Percentiles rank a stretch among this genome's conserved stretches.
Conservation (phyloP, 768 basidiomycete species). For the Russula olivacea region DNA sequence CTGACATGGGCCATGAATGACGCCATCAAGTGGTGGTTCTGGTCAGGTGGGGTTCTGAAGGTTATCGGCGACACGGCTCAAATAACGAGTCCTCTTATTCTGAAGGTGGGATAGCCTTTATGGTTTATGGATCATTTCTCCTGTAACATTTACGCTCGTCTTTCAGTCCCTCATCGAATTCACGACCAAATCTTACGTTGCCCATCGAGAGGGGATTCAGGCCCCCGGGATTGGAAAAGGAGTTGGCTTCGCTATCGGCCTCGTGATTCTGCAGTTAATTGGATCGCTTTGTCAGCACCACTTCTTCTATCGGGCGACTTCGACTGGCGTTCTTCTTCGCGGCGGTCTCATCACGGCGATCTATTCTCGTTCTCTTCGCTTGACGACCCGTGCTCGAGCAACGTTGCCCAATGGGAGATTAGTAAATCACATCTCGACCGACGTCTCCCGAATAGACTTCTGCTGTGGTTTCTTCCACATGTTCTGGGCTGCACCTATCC, state of each 20-base stretch:
- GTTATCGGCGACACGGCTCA: constrained; percentile 66
- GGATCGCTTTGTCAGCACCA: constrained; percentile 68
- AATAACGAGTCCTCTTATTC: constrained; percentile 67
- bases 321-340: constrained; percentile 73
- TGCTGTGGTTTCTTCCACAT: constrained; percentile 77
- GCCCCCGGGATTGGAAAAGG: constrained; percentile 49
- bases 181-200: constrained; percentile 51
- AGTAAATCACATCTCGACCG: constrained; percentile 90
- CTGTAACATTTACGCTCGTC: neutral
- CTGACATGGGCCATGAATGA: constrained; percentile 68
- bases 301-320: constrained; percentile 73
- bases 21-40: constrained; percentile 72
- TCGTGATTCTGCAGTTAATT: constrained; percentile 63
- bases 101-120: constrained; percentile 51
- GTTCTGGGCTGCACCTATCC: constrained; percentile 71
- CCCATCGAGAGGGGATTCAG: constrained; percentile 27
- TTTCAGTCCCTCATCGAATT: constrained; percentile 64
- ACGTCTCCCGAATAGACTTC: constrained; percentile 89
- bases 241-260: constrained; percentile 66
- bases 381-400: constrained; percentile 74
- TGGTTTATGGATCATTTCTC: neutral
- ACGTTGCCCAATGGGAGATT: constrained; percentile 83
- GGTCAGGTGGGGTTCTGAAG: constrained; percentile 57
- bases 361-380: constrained; percentile 67
- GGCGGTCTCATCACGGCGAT: constrained; percentile 85